Conservation (phyloP, 2,329 filamentous ascomycete genomes). For the Paraphoma chrysanthemicola region DNA sequence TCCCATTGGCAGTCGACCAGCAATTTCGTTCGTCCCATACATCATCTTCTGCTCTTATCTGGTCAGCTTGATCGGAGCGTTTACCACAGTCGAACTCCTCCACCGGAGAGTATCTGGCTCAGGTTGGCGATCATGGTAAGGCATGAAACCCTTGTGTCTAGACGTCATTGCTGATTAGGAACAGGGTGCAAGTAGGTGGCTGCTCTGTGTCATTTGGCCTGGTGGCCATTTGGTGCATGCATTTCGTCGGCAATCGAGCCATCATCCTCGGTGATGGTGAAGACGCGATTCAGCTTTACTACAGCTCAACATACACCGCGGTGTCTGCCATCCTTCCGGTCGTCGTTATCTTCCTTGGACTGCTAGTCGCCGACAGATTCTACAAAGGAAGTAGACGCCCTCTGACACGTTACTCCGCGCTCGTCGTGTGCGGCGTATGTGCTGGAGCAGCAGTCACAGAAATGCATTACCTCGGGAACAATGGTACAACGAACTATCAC, state of each 20-base stretch:
- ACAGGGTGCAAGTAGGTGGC: constrained; percentile 51
- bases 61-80: constrained; percentile 76
- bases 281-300: constrained; percentile 71
- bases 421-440: constrained; percentile 68
- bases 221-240: constrained; percentile 65
- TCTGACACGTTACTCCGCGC: constrained; percentile 35
- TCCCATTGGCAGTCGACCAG: constrained; percentile 41
- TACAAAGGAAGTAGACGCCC: constrained; percentile 36
- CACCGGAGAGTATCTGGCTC: constrained; percentile 73
- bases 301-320: constrained; percentile 74
- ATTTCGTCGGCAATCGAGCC: constrained; percentile 83
- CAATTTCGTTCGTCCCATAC: constrained; percentile 49
- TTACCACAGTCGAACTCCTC: constrained; percentile 81
- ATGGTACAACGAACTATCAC: constrained; percentile 78
- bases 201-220: constrained; percentile 55
- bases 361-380: constrained; percentile 67
- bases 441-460: constrained; percentile 79
- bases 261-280: constrained; percentile 71
- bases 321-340: constrained; percentile 84
- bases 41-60: constrained; percentile 65
- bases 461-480: constrained; percentile 90
- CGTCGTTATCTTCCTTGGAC: constrained; percentile 74
- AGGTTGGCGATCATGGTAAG: constrained; percentile 41
- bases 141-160: constrained; percentile 33
- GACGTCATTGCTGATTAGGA: constrained; percentile 5